Percentiles rank a stretch among this genome's conserved stretches.
phyloP scores from a whole-genome alignment of 1,284 basidiomycete genomes.

The Cystobasidiaceae sp. region DNA sequence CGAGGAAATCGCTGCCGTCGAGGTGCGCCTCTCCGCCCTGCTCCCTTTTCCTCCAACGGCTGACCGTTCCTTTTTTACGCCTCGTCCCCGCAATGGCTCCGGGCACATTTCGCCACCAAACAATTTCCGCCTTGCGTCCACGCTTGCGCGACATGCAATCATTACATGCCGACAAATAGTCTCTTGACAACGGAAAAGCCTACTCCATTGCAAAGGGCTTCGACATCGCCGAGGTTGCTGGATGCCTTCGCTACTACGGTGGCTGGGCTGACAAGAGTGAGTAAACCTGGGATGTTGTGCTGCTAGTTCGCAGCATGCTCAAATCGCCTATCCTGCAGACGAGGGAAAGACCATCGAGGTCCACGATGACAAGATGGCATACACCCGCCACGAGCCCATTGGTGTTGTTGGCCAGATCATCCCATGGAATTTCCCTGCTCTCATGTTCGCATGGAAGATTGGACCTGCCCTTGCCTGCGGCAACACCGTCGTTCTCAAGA shows the following conservation, averaged over 20 bases:
- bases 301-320: too few relatives aligned
- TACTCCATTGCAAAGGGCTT: slow-evolving; percentile 65
- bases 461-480: slow-evolving; percentile 79
- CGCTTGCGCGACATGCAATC: background rate
- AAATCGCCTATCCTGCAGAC: slow-evolving; percentile 71
- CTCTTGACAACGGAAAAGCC: slow-evolving; percentile 72
- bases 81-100: too few relatives aligned
- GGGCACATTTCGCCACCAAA: slow-evolving; percentile 31
- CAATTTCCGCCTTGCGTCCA: too few relatives aligned
- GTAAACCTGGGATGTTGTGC: slow-evolving; percentile 49
- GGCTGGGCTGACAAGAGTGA: slow-evolving; percentile 45
- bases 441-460: slow-evolving; percentile 80
- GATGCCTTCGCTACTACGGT: slow-evolving; percentile 44
- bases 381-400: slow-evolving; percentile 86
- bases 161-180: slow-evolving; percentile 40
- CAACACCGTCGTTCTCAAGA: slow-evolving; percentile 76
- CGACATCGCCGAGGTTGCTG: slow-evolving; percentile 67
- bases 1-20: slow-evolving; percentile 69
- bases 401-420: slow-evolving; percentile 84
- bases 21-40: slow-evolving; percentile 44
- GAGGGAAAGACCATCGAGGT: slow-evolving; percentile 46
- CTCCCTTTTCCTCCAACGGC: background rate
- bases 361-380: slow-evolving; percentile 63
- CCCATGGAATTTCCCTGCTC: slow-evolving; percentile 59
- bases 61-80: slow-evolving; percentile 2